phyloP scores from a whole-genome alignment of 805 yeast species.

The Spencermartinsiella europaea region DNA sequence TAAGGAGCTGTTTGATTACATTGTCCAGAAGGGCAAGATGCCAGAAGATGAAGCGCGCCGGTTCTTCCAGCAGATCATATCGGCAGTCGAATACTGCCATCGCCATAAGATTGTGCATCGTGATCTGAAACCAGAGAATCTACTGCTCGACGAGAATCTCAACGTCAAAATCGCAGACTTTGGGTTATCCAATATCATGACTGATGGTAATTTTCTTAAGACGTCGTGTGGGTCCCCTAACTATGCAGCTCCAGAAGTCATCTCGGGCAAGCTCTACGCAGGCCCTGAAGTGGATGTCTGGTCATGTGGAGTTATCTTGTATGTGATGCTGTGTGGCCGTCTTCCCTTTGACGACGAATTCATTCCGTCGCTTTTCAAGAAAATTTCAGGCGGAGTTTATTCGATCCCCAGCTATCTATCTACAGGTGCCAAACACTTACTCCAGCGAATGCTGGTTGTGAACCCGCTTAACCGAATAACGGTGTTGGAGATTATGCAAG shows the following conservation, averaged over 20 bases:
- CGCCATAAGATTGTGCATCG: slow-evolving; percentile 95
- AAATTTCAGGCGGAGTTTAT: slow-evolving; percentile 88
- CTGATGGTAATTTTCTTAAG: slow-evolving; percentile 92
- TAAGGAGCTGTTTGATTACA: slow-evolving; percentile 92
- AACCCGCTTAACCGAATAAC: slow-evolving; percentile 92
- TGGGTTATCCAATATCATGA: slow-evolving; percentile 92
- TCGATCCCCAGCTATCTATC: slow-evolving; percentile 83
- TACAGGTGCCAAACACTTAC: slow-evolving; percentile 74
- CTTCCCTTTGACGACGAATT: slow-evolving; percentile 95
- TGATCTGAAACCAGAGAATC: slow-evolving; percentile 93
- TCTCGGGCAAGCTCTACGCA: slow-evolving; percentile 88
- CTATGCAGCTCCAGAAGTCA: slow-evolving; percentile 97
- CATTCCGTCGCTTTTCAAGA: slow-evolving; percentile 89
- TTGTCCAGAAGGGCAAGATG: slow-evolving; percentile 91
- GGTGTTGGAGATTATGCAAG: slow-evolving; percentile 85
- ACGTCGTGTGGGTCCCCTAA: slow-evolving; percentile 96
- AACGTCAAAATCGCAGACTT: slow-evolving; percentile 96
- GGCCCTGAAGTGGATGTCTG: slow-evolving; percentile 99
- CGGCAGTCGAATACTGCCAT: slow-evolving; percentile 96
- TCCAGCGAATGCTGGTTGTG: slow-evolving; percentile 88
- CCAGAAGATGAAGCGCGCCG: slow-evolving; percentile 86
- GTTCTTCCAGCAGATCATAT: slow-evolving; percentile 92
- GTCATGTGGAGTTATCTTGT: slow-evolving; percentile 93
- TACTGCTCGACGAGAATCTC: slow-evolving; percentile 79
- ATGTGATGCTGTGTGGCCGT: slow-evolving; percentile 94